These are phyloP conservation scores for Eimeria maxima DNA, from an alignment of 169 alveolate species.

Conservation along the genomic window DNA sequence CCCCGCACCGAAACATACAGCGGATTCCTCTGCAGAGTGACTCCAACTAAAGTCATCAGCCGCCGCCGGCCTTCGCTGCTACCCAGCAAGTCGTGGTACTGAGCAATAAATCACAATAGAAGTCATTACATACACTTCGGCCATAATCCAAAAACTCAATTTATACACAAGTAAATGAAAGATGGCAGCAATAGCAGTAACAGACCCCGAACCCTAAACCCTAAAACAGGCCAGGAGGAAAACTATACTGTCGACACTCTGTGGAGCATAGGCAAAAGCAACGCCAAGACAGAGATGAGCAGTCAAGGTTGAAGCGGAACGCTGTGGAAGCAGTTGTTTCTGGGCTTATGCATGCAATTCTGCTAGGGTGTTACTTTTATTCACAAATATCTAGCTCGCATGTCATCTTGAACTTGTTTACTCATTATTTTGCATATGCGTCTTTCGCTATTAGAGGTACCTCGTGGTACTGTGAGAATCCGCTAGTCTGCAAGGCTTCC, in stretches of 20 bases:
- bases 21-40: conserved; percentile 51
- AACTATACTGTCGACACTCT: too few species aligned
- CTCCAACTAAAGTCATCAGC: conserved; percentile 37
- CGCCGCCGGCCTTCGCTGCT: conserved; percentile 72
- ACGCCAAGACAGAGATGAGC: too few species aligned
- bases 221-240: too few species aligned
- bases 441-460: not conserved
- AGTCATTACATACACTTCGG: not conserved
- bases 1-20: conserved; percentile 68
- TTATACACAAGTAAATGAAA: too few species aligned
- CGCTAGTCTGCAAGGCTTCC: conserved; percentile 56
- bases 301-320: too few species aligned
- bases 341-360: too few species aligned
- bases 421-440: too few species aligned
- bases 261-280: too few species aligned
- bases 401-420: too few species aligned
- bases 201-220: not conserved
- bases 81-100: conserved; percentile 79
- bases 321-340: too few species aligned
- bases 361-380: too few species aligned
- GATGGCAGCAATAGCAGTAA: not conserved
- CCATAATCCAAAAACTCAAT: not conserved
- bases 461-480: conserved; percentile 70
- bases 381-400: too few species aligned
- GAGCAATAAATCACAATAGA: not conserved